Evolutionary conservation across 2,329 filamentous ascomycete genomes (phyloP), one percentile per base, ranked within the genome.

Genomic region (Nannizziopsis arthrosporioides): DNA sequence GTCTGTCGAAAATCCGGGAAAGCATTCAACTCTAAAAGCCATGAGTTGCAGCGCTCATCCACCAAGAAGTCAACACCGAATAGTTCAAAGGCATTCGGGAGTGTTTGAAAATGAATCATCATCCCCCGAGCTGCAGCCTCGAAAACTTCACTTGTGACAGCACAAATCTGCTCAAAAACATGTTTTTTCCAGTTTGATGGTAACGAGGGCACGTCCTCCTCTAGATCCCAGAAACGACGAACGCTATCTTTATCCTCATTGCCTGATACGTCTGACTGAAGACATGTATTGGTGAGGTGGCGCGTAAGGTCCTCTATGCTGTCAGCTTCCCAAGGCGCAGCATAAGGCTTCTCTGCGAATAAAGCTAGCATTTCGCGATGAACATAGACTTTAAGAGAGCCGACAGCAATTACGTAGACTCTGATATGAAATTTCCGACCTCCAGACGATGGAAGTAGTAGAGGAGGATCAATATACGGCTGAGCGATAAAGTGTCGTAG

Each of bases 1-100:
- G 88, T 94, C 76, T 96, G 90, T 60, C 77, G 81, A 61, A 96
- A 96, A 68, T 98, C 92, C 8, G 92, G 92, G 67, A 94, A 98
- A 0, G 90, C 86, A 70, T 98, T 98, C 30, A 94, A 78, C 70
- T 98, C 92, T 49, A 98, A 70, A 59, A 98, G 63, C 80, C 81
- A 95, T 2, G 80, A 77, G 2, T 60, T 73, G 0, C 79, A 81
- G 7, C 63, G 59, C 0, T 62, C 73, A 59, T 88, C 85, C 8
- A 95, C 81, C 59, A 98, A 65, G 61, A 92, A 98, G 63, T 98
- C 92, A 37, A 96, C 66, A 0, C 92, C 92, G 63, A 85, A 98
- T 6, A 93, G 72, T 70, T 98, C 92, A 61, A 96, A 96, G 0
- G 83, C 85, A 63, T 93, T 90, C 0, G 82, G 80, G 42, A 94